These are phyloP conservation scores for Ceraceosorus guamensis DNA, from an alignment of 1,284 basidiomycete genomes.

Conservation along the genomic window DNA sequence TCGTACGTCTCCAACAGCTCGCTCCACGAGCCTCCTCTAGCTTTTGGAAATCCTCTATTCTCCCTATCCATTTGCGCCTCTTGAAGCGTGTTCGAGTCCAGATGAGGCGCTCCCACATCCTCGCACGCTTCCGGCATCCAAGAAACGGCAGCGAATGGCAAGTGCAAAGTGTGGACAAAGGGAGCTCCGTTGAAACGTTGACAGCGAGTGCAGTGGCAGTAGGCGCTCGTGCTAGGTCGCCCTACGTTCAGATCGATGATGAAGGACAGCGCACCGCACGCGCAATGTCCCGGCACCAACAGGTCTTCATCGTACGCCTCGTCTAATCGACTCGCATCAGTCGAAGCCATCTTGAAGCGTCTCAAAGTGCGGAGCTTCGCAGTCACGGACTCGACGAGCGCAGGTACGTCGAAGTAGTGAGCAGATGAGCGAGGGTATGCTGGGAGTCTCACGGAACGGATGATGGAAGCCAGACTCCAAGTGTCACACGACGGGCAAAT, in stretches of 20 bases:
- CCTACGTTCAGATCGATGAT: constrained; percentile 14
- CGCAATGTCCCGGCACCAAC: constrained; percentile 21
- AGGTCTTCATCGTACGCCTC: too few species aligned
- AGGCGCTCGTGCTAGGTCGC: constrained; percentile 8
- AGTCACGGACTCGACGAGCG: too few species aligned
- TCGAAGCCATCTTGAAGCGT: too few species aligned
- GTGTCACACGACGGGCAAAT: too few species aligned
- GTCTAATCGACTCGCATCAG: too few species aligned
- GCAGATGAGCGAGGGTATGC: too few species aligned
- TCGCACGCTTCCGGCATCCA: constrained; percentile 16
- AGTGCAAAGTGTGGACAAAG: constrained; percentile 37
- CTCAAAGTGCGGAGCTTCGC: too few species aligned
- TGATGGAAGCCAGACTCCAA: too few species aligned
- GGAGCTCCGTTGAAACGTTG: constrained; percentile 39
- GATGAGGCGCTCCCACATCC: background rate
- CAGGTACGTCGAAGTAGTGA: too few species aligned
- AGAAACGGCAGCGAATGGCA: constrained; percentile 24
- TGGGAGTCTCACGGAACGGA: too few species aligned
- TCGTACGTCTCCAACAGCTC: constrained; percentile 19
- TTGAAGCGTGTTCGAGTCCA: constrained; percentile 3
- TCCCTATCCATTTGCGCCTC: background rate
- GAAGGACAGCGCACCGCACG: constrained; percentile 24
- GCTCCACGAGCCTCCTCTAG: constrained; percentile 1
- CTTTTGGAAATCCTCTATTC: constrained; percentile 9
- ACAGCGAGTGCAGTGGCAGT: constrained; percentile 38